Conservation (phyloP, 2,329 filamentous ascomycete genomes). For the Aspergillus neotritici region DNA sequence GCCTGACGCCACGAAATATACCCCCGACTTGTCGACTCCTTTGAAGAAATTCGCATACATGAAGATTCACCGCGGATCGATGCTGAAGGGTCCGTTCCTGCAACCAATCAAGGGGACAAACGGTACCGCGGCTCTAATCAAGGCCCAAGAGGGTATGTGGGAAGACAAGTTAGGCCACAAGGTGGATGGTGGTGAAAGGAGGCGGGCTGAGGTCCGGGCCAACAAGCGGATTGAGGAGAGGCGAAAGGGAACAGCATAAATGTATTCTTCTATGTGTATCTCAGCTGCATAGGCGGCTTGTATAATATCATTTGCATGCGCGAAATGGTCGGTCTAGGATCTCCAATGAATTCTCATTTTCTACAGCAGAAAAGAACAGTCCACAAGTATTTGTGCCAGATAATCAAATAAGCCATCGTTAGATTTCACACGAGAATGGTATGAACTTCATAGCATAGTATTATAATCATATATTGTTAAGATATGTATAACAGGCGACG, state of each 20-base stretch:
- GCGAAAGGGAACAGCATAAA: constrained; percentile 50
- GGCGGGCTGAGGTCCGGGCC: constrained; percentile 76
- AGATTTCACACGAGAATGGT: too few relatives aligned
- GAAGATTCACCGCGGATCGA: constrained; percentile 60
- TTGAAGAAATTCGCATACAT: constrained; percentile 58
- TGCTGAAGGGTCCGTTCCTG: constrained; percentile 70
- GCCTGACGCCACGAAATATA: constrained; percentile 53
- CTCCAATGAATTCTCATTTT: too few relatives aligned
- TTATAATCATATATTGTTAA: too few relatives aligned
- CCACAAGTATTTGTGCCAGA: too few relatives aligned
- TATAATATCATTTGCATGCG: constrained; percentile 2
- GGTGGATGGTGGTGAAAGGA: constrained; percentile 92
- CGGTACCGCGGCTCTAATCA: constrained; percentile 59
- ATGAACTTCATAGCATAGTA: too few relatives aligned
- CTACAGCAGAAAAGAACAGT: too few relatives aligned
- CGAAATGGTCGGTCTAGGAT: too few relatives aligned
- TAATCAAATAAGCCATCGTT: too few relatives aligned
- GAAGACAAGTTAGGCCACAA: constrained; percentile 81
- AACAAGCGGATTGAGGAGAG: constrained; percentile 78
- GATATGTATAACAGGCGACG: too few relatives aligned
- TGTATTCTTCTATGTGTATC: background rate
- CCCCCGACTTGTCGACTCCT: constrained; percentile 35
- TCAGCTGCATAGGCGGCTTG: constrained; percentile 16
- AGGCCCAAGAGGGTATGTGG: constrained; percentile 83
- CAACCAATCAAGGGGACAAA: constrained; percentile 58